These are phyloP conservation scores for Clitoria ternatea DNA, from an alignment of 306 rosid genomes.

Conservation along the genomic window DNA sequence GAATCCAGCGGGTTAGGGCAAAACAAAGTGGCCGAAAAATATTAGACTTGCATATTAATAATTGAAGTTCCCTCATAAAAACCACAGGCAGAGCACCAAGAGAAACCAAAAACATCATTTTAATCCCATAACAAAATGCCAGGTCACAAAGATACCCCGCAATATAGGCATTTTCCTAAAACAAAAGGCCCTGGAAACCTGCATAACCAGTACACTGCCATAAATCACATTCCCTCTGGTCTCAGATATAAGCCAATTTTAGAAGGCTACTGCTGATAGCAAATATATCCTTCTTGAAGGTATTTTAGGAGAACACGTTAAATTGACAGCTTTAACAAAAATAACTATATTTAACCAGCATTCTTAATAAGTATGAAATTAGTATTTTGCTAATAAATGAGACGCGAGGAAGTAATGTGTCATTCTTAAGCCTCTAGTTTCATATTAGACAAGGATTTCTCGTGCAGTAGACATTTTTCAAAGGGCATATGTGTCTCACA, in stretches of 20 bases:
- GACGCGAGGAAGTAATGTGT: too few species aligned
- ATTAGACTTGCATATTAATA: neutral
- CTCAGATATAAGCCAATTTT: too few species aligned
- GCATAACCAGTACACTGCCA: neutral
- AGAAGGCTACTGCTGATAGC: too few species aligned
- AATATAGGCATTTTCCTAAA: neutral
- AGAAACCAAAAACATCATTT: neutral
- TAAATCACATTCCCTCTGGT: too few species aligned
- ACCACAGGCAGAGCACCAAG: neutral
- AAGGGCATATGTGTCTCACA: neutral
- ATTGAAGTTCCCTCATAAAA: neutral
- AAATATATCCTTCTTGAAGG: too few species aligned
- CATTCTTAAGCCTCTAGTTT: neutral
- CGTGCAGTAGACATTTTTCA: neutral
- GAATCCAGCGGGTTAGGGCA: neutral
- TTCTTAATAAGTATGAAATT: too few species aligned
- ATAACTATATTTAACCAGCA: too few species aligned
- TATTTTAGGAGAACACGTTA: too few species aligned
- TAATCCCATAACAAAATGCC: neutral
- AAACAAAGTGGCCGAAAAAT: neutral
- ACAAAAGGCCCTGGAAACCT: neutral
- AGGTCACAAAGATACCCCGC: neutral
- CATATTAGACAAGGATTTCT: neutral
- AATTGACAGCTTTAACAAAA: too few species aligned
- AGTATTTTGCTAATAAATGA: too few species aligned